Base-by-base conservation (phyloP, 352 stramenopile species). In the Globisporangium sylvaticum region DNA sequence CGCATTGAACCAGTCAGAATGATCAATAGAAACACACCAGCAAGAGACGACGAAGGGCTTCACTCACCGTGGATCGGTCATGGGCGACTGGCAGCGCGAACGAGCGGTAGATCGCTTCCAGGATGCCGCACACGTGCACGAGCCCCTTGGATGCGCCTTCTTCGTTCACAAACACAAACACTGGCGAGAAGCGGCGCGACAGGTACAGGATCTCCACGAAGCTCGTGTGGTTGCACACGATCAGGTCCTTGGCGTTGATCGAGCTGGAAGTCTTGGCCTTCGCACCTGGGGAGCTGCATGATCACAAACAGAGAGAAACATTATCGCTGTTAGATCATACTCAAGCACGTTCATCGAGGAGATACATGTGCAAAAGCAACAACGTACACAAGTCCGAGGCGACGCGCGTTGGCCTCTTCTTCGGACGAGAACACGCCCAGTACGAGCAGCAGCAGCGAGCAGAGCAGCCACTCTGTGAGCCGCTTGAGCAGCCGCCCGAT, bases 201-300 rank as follows among this genome's bases (percentile, higher is more conserved):
- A 95, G 70, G 73, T 92, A 93, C 54, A 93, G 55, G 14, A 95
- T 66, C 74, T 95, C 87, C 27, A 94, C 46, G 55, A 94, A 91
- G 64, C 75, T 91, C 69, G 84, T 91, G 75, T 90, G 79, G 73
- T 95, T 95, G 77, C 80, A 90, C 60, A 95, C 79, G 39, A 95
- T 70, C 50, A 95, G 71, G 46, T 94, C 84, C 22, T 80, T 75
- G 0, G 77, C 64, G 18, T 61, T 75, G 22, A 93, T 75, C 5
- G 74, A 72, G 52, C 74, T 52, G 12, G 54, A 58, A 3, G 59
- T 56, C 53, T 63, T 71, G 4, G 42, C 42, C 20, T 88, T 88
- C 10, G 65, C 70, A 4, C 71, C 80, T 5, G 75, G 64, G 18
- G 66, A 66, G 14, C 68, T 71, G n/a, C 18, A 25, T 42, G n/a